Base-by-base conservation (phyloP, 805 yeast genomes). In the Nakazawaea wyomingensis region DNA sequence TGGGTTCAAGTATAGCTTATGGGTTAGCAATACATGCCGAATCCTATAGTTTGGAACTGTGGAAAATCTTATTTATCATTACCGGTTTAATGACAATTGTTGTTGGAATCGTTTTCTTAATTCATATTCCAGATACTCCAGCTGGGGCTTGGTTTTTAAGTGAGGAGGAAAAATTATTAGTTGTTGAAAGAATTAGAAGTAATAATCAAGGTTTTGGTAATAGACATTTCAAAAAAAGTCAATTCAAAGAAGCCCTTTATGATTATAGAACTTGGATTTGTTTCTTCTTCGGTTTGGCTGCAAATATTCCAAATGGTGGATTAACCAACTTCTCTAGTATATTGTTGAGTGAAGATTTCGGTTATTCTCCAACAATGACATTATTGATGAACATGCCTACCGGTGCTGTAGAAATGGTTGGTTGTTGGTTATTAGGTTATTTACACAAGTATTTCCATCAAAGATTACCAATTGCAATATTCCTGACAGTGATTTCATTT, bases 161-260 rank as follows among this genome's bases (percentile, higher is more conserved):
- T 11, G 70, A 68, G 20, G 66, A 67, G 44, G 84, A 76, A 53
- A 70, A 64, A 50, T 50, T 59, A 7, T 57, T 67, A 54, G 73
- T 75, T 17, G 71, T 80, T 21, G 76, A 75, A 52, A 69, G 83
- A 50, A 76, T 82, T 45, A 72, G 80, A 51, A 55, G 54, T 6
- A 79, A 78, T 55, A 74, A 78, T 51, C 80, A 78, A 49, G 86
- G 85, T 37, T 72, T 73, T 54, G 83, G 82, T 46, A 71, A 69
- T 50, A 70, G 61, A 48, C 61, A 61, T 34, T 75, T 78, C 66
- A 81, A 81, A 54, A 59, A 60, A 65, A 55, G 68, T 42, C 88
- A 82, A 57, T 64, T 79, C 41, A 62, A 54, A 27, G 87, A 82
- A 59, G 76, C 79, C 3, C 43, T 80, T 21, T 46, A 56, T 9